These are phyloP conservation scores for Trichosporon coremiiforme DNA, from an alignment of 1,284 basidiomycete genomes.

Conservation along the genomic window DNA sequence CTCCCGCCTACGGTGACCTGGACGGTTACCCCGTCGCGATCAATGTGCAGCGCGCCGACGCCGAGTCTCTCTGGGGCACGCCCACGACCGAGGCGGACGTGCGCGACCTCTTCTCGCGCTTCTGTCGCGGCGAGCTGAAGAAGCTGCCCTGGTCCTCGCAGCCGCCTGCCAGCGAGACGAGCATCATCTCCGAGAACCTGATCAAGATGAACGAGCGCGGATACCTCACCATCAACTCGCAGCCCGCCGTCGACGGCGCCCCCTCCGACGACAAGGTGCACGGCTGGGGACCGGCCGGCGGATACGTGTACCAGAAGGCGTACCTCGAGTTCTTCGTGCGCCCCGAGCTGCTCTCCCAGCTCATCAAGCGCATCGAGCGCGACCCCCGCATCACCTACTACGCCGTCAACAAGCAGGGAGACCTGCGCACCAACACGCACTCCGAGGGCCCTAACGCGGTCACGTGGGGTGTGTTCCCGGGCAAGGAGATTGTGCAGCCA, in stretches of 20 bases:
- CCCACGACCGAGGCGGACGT: conserved; percentile 67
- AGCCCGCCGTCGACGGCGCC: conserved; percentile 93
- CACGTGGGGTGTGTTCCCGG: conserved; percentile 99
- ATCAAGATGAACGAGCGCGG: conserved; percentile 84
- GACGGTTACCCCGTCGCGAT: conserved; percentile 90
- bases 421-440: conserved; percentile 91
- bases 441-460: conserved; percentile 97
- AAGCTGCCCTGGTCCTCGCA: conserved; percentile 97
- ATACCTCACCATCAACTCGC: conserved; percentile 96
- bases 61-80: conserved; percentile 81
- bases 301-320: conserved; percentile 98
- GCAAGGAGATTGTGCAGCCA: conserved; percentile 95
- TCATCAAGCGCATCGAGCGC: conserved; percentile 82
- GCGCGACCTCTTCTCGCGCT: conserved; percentile 72
- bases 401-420: conserved; percentile 71
- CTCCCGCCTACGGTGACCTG: conserved; percentile 95
- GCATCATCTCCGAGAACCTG: conserved; percentile 76
- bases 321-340: conserved; percentile 96
- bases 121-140: conserved; percentile 70
- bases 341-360: conserved; percentile 69
- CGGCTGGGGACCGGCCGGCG: conserved; percentile 88
- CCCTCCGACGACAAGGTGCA: conserved; percentile 80
- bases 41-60: conserved; percentile 70
- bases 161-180: conserved; percentile 79
- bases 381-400: conserved; percentile 95